Conservation (phyloP, 768 basidiomycete genomes). For the Leccinum subgranulosum region DNA sequence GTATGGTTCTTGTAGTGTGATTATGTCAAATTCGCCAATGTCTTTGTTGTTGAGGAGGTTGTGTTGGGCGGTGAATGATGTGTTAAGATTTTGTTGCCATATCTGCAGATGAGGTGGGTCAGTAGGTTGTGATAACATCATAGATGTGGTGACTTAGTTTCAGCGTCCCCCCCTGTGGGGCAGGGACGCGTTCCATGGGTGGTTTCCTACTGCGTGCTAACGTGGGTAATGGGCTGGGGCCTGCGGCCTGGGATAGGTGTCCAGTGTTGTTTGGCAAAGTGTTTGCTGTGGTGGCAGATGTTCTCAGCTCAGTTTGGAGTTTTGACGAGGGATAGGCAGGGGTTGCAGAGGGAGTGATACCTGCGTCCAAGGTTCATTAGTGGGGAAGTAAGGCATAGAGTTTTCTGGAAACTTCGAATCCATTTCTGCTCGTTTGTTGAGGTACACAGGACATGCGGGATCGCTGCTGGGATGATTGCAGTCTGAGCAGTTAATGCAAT, state of each 20-base stretch:
- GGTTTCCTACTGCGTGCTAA: neutral
- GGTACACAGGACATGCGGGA: neutral
- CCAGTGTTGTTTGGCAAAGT: too few species aligned
- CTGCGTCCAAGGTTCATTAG: constrained; percentile 1
- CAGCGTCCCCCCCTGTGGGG: neutral
- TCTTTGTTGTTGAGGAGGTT: neutral
- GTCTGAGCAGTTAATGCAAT: neutral
- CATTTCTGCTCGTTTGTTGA: neutral
- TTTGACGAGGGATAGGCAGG: too few species aligned
- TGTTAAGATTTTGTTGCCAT: neutral
- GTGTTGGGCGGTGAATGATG: neutral
- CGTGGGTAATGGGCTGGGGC: too few species aligned
- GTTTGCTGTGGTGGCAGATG: too few species aligned
- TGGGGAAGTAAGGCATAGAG: constrained; percentile 2
- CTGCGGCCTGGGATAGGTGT: too few species aligned
- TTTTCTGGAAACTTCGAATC: constrained; percentile 4
- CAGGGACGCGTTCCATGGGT: neutral
- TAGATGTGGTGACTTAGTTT: neutral
- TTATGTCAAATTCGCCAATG: neutral
- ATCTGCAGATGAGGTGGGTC: neutral
- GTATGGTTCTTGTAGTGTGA: neutral
- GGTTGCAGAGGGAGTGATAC: neutral
- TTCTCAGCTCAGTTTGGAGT: too few species aligned
- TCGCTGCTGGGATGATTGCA: neutral
- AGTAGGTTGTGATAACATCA: neutral